Conservation (phyloP, 768 basidiomycete species). For the Trametes meyenii region DNA sequence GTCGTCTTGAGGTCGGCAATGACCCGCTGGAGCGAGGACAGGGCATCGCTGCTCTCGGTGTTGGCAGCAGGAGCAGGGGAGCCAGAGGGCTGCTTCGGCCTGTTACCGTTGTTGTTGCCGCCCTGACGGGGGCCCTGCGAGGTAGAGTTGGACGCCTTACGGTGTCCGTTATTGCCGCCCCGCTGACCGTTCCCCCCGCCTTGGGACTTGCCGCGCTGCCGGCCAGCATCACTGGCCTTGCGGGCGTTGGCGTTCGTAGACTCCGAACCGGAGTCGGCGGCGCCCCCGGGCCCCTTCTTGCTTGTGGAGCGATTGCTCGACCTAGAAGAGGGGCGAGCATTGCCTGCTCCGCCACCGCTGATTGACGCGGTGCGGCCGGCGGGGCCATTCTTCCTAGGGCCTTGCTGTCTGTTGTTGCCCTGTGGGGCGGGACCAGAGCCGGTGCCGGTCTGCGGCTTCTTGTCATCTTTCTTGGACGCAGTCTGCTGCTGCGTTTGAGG, state of each 20-base stretch:
- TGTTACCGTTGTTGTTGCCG: constrained; percentile 44
- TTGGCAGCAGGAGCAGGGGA: constrained; percentile 53
- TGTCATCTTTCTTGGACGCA: constrained; percentile 72
- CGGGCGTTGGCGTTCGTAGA: constrained; percentile 62
- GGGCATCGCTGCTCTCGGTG: constrained; percentile 74
- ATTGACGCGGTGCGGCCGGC: constrained; percentile 23
- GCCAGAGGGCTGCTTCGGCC: constrained; percentile 39
- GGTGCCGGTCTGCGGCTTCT: constrained; percentile 50
- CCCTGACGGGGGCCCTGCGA: constrained; percentile 56
- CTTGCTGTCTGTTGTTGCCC: constrained; percentile 49
- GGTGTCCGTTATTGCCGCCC: constrained; percentile 44
- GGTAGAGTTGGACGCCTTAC: constrained; percentile 60
- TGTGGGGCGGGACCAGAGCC: constrained; percentile 28
- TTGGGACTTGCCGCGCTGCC: constrained; percentile 38
- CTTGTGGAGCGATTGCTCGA: constrained; percentile 62
- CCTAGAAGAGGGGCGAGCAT: constrained; percentile 63
- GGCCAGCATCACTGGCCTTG: constrained; percentile 51
- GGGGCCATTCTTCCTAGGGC: constrained; percentile 53
- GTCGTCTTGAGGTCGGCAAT: constrained; percentile 93
- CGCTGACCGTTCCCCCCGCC: constrained; percentile 48
- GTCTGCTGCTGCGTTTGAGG: constrained; percentile 49
- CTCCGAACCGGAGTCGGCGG: constrained; percentile 72
- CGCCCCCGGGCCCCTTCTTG: constrained; percentile 31
- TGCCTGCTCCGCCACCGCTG: constrained; percentile 37
- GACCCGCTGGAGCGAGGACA: constrained; percentile 88